Evolutionary conservation across 371 early-diverging fungal genomes (phyloP), one percentile per base, ranked within the genome.

Genomic region (Haplosporangium sp.): DNA sequence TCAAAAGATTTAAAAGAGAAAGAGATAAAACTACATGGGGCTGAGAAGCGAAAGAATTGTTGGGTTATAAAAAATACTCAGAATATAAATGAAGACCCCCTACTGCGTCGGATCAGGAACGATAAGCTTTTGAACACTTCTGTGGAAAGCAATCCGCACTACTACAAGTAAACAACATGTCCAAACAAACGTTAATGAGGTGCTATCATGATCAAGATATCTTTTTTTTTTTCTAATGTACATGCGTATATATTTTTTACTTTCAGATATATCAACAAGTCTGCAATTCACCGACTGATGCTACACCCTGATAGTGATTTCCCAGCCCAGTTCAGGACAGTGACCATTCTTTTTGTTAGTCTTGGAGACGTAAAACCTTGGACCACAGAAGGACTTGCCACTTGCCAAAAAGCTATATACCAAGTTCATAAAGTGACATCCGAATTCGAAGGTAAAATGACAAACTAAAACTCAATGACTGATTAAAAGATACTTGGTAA

Each of bases 341-440:
- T 70, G 1, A 90, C 90, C 4, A 87, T 90, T 44, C 84, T 90
- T 83, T 90, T 90, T 77, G 83, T 90, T 38, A 88, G 88, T 57
- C 72, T 89, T 11, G 90, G 89, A 0, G 85, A 88, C 38, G 71
- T 88, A 17, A 85, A 88, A 19, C 85, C 86, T 0, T 84, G 86
- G 61, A 84, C 83, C 8, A 62, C 72, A 2, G 85, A 85, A 37
- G 89, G 88, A 0, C 73, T 89, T 2, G 52, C 74, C 0, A 44
- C 82, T 13, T 87, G 86, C 2, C 90, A 90, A 71, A 77, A 71
- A 6, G 86, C 88, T 11, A 76, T 85, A 3, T 27, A 67, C 13
- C 40, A 76, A 5, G 83, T 86, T 0, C 86, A 88, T 15, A 71
- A 82, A 47, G 66, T 83, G 0, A 73, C 85, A 6, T 82, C 87